A percentile compares a stretch with the other conserved stretches of the same genome.
Conservation (phyloP, 2,329 filamentous ascomycete genomes). For the Aspergillus fijiensis region DNA sequence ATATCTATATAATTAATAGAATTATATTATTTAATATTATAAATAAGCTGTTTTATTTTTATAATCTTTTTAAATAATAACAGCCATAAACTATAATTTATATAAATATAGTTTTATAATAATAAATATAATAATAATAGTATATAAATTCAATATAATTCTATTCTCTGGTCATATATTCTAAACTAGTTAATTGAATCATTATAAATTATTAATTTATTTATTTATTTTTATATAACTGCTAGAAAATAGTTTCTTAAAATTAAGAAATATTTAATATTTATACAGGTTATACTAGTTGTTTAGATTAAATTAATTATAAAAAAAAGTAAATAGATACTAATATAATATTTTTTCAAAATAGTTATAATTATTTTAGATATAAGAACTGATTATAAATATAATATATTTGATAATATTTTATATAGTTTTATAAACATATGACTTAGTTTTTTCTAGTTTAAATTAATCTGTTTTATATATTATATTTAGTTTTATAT, state of each 20-base stretch:
- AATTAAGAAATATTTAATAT: not conserved
- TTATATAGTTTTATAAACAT: not conserved
- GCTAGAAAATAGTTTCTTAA: not conserved
- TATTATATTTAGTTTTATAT: too few relatives aligned
- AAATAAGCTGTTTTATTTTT: not conserved
- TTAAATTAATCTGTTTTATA: too few relatives aligned
- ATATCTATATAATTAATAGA: not conserved
- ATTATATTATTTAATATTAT: not conserved
- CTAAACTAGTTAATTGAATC: not conserved
- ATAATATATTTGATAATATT: conserved; percentile 7
- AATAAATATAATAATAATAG: not conserved
- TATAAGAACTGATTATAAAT: not conserved
- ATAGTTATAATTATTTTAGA: too few relatives aligned
- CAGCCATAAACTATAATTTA: not conserved
- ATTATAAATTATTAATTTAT: conserved; percentile 2
- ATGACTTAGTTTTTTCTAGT: too few relatives aligned
- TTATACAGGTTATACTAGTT: not conserved
- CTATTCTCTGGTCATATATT: too few relatives aligned
- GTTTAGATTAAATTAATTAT: not conserved
- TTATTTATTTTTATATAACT: conserved; percentile 8
- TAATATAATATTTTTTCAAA: too few relatives aligned
- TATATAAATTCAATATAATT: too few relatives aligned
- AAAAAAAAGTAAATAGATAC: not conserved
- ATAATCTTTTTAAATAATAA: not conserved
- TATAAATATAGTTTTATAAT: not conserved